Base-by-base conservation (phyloP, 1,284 basidiomycete genomes). In the Schizopora paradoxa region DNA sequence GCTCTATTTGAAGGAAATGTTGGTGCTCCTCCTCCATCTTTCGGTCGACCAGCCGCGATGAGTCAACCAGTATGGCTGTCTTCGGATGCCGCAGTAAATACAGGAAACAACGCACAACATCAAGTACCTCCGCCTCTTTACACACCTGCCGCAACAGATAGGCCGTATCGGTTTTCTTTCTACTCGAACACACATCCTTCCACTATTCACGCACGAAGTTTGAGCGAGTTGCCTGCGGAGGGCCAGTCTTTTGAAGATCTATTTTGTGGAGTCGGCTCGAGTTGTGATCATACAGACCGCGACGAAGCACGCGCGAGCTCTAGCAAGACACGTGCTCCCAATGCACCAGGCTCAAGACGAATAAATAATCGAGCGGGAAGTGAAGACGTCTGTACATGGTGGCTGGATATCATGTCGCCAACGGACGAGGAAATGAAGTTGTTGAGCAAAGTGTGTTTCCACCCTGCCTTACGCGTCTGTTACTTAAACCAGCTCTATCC, bases 341-440 rank as follows among this genome's bases (percentile, higher is more conserved):
- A 34, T 40, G 35, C 35, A 18, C 26, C 34, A 26, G 43, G 41
- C 16, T 26, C 32, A 23, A 29, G 26, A 14, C 29, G 27, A 10
- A 28, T 45, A 34, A 29, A 35, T 22, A 26, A 31, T 32, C 51
- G 54, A 25, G 55, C 61, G 54, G 56, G 67, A 22, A 79, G 78
- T 57, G 59, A 68, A 0, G 91, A 93, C 58, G 74, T 72, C 2
- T 86, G 76, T 61, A 97, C 94, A 1, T 99, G 96, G 96, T 99
- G 96, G 96, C 68, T 99, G 53, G 96, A 99, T 59, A 80, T 99
- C 2, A 78, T 87, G 41, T 89, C 83, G 49, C 96, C 96, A 1
- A 98, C 94, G 0, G 96, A 99, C 57, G 90, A 94, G 48, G 96
- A 99, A 67, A 99, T 99, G 96, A 91, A 91, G 62, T 81, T 95